A percentile compares a stretch with the other conserved stretches of the same genome.
phyloP scores from a whole-genome alignment of 345 rosid species.

The Psidium guajava region DNA sequence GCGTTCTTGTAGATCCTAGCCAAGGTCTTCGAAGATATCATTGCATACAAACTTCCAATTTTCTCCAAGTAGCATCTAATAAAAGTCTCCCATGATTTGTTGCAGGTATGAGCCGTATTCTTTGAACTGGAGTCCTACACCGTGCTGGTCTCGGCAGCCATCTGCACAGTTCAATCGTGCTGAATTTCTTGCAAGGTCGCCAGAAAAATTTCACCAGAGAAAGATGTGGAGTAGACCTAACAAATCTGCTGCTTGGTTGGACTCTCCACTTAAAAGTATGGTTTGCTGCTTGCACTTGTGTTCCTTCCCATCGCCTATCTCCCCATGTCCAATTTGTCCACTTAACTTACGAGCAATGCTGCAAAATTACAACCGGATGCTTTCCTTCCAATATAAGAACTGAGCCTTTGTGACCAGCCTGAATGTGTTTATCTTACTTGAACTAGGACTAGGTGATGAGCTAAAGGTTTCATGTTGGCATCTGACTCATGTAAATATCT shows the following conservation, averaged over 20 bases:
- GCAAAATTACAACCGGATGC: neutral
- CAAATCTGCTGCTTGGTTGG: conserved; percentile 34
- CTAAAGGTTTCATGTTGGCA: neutral
- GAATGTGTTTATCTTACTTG: neutral
- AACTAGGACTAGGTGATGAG: neutral
- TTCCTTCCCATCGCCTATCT: neutral
- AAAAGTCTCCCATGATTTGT: neutral
- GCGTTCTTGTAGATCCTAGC: neutral
- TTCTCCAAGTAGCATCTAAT: neutral
- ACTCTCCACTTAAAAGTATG: conserved; percentile 60
- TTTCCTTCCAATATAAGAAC: neutral
- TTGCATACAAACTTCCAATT: neutral
- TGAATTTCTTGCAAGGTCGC: conserved; percentile 60
- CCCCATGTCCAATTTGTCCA: neutral
- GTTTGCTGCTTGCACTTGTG: neutral
- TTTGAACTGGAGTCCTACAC: conserved; percentile 9
- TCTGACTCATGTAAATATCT: neutral
- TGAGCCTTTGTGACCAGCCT: neutral
- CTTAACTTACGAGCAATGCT: neutral
- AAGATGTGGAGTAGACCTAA: conserved; percentile 33
- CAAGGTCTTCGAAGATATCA: neutral
- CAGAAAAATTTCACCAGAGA: conserved; percentile 24
- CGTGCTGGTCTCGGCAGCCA: conserved; percentile 1
- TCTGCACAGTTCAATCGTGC: conserved; percentile 30
- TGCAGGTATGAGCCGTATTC: conserved; percentile 18